These are phyloP conservation scores for Metarhizium humberi DNA, from an alignment of 2,329 filamentous ascomycete species.

Conservation along the genomic window DNA sequence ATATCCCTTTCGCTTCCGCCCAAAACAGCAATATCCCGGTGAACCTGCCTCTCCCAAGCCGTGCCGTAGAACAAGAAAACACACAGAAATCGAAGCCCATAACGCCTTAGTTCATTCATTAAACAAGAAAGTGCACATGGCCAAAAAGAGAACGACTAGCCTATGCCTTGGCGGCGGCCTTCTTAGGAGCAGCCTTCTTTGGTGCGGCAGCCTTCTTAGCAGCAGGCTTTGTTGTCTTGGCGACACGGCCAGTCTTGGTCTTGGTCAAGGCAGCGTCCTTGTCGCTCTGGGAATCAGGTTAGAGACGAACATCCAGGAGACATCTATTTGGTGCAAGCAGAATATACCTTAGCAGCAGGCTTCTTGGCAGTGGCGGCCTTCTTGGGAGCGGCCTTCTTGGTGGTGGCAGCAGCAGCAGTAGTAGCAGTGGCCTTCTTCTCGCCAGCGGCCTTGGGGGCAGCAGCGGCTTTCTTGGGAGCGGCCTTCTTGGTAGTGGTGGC, in stretches of 20 bases:
- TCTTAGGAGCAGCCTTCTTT: constrained; percentile 37
- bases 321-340: constrained; percentile 15
- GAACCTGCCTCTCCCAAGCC: constrained; percentile 9
- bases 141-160: constrained; percentile 13
- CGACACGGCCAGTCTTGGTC: constrained; percentile 80
- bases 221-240: constrained; percentile 51
- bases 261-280: constrained; percentile 61
- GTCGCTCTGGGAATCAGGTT: constrained; percentile 31
- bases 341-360: constrained; percentile 14
- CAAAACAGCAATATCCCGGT: constrained; percentile 10
- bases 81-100: constrained; percentile 14
- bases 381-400: constrained; percentile 27
- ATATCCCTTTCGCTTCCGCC: constrained; percentile 11
- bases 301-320: not conserved
- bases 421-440: constrained; percentile 14
- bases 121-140: constrained; percentile 12
- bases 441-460: not conserved
- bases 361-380: constrained; percentile 17
- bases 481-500: constrained; percentile 24
- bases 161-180: constrained; percentile 34
- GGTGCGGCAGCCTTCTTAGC: constrained; percentile 37
- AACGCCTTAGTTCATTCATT: constrained; percentile 28
- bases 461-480: constrained; percentile 15
- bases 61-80: constrained; percentile 8
- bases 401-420: constrained; percentile 23